Percentiles rank a stretch among this genome's conserved stretches.
These are phyloP conservation scores for Evansstolkia leycettana DNA, from an alignment of 495 filamentous ascomycete species.

Conservation along the genomic window DNA sequence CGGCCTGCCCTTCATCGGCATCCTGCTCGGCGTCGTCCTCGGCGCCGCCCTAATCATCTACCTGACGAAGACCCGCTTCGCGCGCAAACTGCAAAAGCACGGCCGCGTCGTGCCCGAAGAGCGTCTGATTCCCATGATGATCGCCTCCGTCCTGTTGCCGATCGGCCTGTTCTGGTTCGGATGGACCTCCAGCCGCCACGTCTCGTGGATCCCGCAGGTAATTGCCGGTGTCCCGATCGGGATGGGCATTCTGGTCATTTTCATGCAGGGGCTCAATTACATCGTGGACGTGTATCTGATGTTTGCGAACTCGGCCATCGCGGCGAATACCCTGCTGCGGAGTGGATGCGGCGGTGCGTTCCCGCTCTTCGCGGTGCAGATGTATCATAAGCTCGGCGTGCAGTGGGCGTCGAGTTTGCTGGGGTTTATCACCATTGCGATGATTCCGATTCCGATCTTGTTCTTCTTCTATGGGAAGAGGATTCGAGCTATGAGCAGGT, in stretches of 20 bases:
- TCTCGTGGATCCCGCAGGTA: conserved; percentile 37
- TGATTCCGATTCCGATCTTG: conserved; percentile 46
- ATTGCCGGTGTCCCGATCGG: conserved; percentile 39
- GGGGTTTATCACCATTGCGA: conserved; percentile 38
- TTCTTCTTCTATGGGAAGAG: conserved; percentile 59
- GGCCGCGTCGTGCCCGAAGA: conserved; percentile 43
- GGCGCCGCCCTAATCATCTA: conserved; percentile 30
- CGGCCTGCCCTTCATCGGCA: conserved; percentile 47
- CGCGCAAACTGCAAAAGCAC: conserved; percentile 33
- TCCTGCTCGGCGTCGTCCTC: conserved; percentile 42
- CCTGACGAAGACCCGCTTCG: conserved; percentile 38
- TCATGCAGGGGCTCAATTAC: conserved; percentile 50
- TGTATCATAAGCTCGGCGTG: conserved; percentile 40
- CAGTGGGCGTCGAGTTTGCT: conserved; percentile 42
- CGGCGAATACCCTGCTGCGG: conserved; percentile 8
- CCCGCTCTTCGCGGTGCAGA: conserved; percentile 7
- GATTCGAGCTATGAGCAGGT: conserved; percentile 43
- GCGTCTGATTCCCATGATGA: conserved; percentile 46
- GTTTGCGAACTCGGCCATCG: conserved; percentile 46
- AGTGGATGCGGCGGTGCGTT: conserved; percentile 9
- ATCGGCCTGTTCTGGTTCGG: conserved; percentile 54
- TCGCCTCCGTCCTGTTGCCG: conserved; percentile 41
- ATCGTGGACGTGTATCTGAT: conserved; percentile 51
- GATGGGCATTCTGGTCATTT: conserved; percentile 41
- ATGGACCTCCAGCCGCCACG: conserved; percentile 39